A percentile compares a stretch with the other conserved stretches of the same genome.
Evolutionary conservation across 192 early-diverging fungal species (phyloP).

Genomic region (Linnemannia elongata): DNA sequence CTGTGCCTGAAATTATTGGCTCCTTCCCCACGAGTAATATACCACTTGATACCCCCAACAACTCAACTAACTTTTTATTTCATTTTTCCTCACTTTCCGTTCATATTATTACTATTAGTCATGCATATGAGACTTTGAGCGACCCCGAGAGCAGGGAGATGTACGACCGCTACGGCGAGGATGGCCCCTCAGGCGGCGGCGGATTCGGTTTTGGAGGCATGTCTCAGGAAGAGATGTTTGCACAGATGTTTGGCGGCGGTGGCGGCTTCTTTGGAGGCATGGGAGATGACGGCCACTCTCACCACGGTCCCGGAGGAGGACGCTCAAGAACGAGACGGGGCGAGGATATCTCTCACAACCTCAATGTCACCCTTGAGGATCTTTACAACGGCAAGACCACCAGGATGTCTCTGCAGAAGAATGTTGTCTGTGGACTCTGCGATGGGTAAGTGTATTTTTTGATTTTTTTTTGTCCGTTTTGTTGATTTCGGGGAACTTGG

Average conservation of each 20-base stretch:
- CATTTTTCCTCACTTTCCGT: background rate
- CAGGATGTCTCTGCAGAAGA: conserved; percentile 85
- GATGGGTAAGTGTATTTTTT: conserved; percentile 61
- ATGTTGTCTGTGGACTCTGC: conserved; percentile 75
- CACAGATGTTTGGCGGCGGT: conserved; percentile 82
- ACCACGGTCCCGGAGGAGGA: conserved; percentile 45
- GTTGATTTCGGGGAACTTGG: background rate
- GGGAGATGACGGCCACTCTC: conserved; percentile 17
- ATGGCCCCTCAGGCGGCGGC: conserved; percentile 79
- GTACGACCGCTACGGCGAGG: conserved; percentile 95
- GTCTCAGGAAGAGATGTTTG: conserved; percentile 88
- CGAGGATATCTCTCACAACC: conserved; percentile 74
- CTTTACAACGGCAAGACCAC: conserved; percentile 93
- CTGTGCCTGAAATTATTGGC: background rate
- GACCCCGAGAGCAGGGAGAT: conserved; percentile 84
- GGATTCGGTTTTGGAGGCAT: conserved; percentile 70
- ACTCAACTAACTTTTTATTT: background rate
- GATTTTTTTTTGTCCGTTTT: conserved; percentile 60
- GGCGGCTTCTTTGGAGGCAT: conserved; percentile 56
- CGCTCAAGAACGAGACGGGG: conserved; percentile 59
- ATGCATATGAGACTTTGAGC: conserved; percentile 90
- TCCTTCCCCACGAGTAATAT: background rate
- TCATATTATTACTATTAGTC: conserved; percentile 47
- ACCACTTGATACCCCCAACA: background rate
- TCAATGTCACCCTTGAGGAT: conserved; percentile 93